A percentile compares a stretch with the other conserved stretches of the same genome.
phyloP scores from a whole-genome alignment of 352 stramenopile species.

The Phytophthora europaea region DNA sequence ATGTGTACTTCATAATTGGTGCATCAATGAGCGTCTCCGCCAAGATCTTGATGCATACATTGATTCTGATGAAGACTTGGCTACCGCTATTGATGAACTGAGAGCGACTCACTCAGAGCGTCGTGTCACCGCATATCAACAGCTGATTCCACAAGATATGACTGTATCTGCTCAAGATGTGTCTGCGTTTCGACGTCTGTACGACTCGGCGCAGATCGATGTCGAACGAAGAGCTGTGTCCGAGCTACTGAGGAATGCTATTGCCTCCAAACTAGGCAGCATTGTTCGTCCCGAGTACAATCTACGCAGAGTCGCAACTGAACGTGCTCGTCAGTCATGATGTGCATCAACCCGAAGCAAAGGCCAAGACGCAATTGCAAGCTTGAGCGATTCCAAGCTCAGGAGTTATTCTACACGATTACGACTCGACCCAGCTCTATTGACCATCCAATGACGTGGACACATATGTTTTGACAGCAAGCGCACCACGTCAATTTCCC shows the following conservation, averaged over 20 bases:
- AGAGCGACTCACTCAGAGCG: too few relatives aligned
- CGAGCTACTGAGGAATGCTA: background rate
- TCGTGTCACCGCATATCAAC: background rate
- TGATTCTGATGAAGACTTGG: background rate
- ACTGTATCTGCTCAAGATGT: background rate
- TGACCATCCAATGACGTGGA: too few relatives aligned
- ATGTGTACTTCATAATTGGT: background rate
- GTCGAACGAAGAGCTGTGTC: background rate
- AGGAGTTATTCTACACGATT: too few relatives aligned
- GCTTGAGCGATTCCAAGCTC: too few relatives aligned
- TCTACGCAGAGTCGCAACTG: background rate
- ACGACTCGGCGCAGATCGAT: background rate
- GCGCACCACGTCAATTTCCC: too few relatives aligned
- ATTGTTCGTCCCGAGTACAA: background rate
- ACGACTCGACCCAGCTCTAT: too few relatives aligned
- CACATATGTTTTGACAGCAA: too few relatives aligned
- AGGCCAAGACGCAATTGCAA: too few relatives aligned
- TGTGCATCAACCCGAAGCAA: too few relatives aligned
- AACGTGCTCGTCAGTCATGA: background rate
- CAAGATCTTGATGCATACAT: background rate
- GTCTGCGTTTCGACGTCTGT: background rate
- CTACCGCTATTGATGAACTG: background rate
- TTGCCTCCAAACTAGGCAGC: background rate
- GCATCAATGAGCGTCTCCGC: background rate
- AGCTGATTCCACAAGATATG: background rate